Conservation (phyloP, 352 stramenopile species). For the Phytophthora boehmeriae region DNA sequence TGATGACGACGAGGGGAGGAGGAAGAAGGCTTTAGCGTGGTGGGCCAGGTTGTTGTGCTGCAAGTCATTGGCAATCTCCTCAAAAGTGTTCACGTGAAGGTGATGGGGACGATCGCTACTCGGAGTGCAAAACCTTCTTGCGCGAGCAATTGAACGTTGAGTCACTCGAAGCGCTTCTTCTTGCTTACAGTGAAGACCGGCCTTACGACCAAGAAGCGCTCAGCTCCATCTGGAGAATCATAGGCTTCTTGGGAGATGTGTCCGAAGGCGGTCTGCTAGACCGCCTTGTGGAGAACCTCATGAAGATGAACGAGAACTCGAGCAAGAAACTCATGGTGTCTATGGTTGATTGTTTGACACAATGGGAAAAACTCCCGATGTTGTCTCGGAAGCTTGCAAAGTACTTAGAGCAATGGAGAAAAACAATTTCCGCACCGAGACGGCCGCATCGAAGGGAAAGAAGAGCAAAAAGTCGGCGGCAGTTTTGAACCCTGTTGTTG, state of each 20-base stretch:
- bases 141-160: constrained; percentile 66
- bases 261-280: constrained; percentile 66
- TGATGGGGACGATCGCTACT: constrained; percentile 72
- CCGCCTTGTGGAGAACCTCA: constrained; percentile 63
- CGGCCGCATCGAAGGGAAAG: constrained; percentile 35
- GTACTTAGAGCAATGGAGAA: constrained; percentile 65
- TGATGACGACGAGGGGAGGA: constrained; percentile 69
- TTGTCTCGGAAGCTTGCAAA: constrained; percentile 65
- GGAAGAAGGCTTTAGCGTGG: constrained; percentile 67
- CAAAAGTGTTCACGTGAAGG: constrained; percentile 74
- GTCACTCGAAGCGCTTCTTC: constrained; percentile 62
- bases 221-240: constrained; percentile 75
- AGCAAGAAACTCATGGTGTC: constrained; percentile 79
- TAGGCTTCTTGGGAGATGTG: constrained; percentile 71
- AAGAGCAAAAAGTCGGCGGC: constrained; percentile 36
- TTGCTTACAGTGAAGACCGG: constrained; percentile 65
- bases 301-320: constrained; percentile 74
- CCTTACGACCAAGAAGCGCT: constrained; percentile 73
- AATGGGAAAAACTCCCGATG: constrained; percentile 77
- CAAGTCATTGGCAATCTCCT: constrained; percentile 77
- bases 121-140: constrained; percentile 80
- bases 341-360: constrained; percentile 77
- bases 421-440: constrained; percentile 40
- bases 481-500: constrained; percentile 63
- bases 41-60: constrained; percentile 76